Evolutionary conservation across 768 basidiomycete species (phyloP).

Genomic region (Porphyrellus cyaneotinctus): DNA sequence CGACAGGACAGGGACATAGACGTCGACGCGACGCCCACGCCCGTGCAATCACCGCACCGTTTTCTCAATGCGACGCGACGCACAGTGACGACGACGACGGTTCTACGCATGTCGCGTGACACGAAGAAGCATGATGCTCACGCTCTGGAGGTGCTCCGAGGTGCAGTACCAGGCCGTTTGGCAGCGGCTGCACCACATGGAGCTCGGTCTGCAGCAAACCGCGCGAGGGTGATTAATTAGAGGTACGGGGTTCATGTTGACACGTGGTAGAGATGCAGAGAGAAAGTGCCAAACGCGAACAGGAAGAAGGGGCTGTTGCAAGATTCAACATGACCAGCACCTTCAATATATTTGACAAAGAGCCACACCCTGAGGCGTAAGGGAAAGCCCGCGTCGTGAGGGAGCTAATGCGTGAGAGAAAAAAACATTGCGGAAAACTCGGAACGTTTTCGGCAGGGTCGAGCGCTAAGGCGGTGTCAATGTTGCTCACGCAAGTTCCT

Average conservation of each 20-base stretch:
- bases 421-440: conserved; percentile 1
- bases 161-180: conserved; percentile 79
- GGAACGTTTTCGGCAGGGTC: conserved; percentile 8
- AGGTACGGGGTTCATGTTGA: conserved; percentile 49
- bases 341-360: conserved; percentile 26
- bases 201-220: conserved; percentile 67
- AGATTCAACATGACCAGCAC: background rate
- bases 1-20: too few relatives aligned
- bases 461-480: conserved; percentile 27
- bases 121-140: conserved; percentile 32
- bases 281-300: conserved; percentile 18
- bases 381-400: conserved; percentile 5
- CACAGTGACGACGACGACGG: too few relatives aligned
- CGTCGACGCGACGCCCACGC: too few relatives aligned
- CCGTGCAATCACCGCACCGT: too few relatives aligned
- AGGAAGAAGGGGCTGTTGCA: conserved; percentile 12
- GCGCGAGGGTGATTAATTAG: conserved; percentile 73
- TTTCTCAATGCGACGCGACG: too few relatives aligned
- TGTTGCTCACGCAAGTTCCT: conserved; percentile 13
- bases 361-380: conserved; percentile 8
- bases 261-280: conserved; percentile 10
- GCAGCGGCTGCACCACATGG: conserved; percentile 88
- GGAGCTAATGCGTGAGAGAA: conserved; percentile 12
- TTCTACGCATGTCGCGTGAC: conserved; percentile 23
- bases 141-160: conserved; percentile 68